These are phyloP conservation scores for Epichloe scottii DNA, from an alignment of 2,329 filamentous ascomycete genomes.

Conservation along the genomic window DNA sequence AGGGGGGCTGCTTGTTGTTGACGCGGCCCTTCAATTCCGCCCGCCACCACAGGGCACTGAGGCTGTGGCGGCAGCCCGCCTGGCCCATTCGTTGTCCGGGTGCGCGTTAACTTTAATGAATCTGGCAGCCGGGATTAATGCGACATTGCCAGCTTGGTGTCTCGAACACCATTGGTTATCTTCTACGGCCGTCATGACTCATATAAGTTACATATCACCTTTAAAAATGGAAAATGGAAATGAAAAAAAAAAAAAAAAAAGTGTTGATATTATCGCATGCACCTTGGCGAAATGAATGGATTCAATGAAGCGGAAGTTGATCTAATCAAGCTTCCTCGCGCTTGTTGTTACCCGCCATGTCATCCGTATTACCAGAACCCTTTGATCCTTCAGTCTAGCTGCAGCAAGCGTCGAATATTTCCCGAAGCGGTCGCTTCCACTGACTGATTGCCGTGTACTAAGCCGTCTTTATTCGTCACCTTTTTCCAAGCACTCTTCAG, in stretches of 20 bases:
- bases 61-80: too few species aligned
- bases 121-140: too few species aligned
- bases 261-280: too few species aligned
- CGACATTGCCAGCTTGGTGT: too few species aligned
- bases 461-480: constrained; percentile 1
- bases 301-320: not conserved
- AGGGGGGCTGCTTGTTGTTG: too few species aligned
- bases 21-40: too few species aligned
- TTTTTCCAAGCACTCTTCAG: constrained; percentile 16
- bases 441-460: constrained; percentile 6
- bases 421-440: not conserved
- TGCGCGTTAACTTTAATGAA: too few species aligned
- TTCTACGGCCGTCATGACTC: not conserved
- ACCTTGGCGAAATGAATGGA: not conserved
- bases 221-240: not conserved
- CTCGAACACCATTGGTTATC: not conserved
- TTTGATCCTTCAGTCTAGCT: not conserved
- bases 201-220: not conserved
- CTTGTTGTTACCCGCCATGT: too few species aligned
- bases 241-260: not conserved
- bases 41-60: too few species aligned
- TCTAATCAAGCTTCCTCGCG: too few species aligned
- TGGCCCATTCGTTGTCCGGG: too few species aligned
- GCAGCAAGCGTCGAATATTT: constrained; percentile 2
- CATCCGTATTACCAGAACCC: not conserved